phyloP scores from a whole-genome alignment of 441 rosid species.

The Gossypium davidsonii region DNA sequence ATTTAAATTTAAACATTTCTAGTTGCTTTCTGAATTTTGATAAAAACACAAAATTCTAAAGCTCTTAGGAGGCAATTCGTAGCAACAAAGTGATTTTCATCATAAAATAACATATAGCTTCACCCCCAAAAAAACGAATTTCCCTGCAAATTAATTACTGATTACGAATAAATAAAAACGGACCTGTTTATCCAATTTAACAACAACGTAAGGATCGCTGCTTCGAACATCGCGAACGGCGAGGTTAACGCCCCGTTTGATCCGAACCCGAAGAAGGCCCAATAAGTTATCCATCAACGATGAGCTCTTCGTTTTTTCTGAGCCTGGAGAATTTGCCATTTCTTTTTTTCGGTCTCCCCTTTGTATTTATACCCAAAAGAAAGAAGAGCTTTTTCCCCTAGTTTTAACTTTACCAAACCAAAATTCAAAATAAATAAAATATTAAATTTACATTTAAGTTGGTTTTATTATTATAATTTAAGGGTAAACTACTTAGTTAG shows the following conservation, averaged over 20 bases:
- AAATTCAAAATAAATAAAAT: background rate
- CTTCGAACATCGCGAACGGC: constrained; percentile 86
- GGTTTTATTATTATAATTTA: too few species aligned
- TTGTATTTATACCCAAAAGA: background rate
- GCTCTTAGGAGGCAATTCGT: background rate
- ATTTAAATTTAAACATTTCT: too few species aligned
- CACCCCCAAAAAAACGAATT: background rate
- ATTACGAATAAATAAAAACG: background rate
- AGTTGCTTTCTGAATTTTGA: background rate
- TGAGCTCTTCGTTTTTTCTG: constrained; percentile 12
- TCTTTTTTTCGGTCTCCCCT: background rate
- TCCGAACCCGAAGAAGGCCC: constrained; percentile 72
- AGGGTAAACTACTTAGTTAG: too few species aligned
- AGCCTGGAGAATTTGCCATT: constrained; percentile 11
- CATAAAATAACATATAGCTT: background rate
- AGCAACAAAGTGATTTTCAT: background rate
- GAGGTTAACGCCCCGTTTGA: constrained; percentile 75
- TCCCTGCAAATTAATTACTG: background rate
- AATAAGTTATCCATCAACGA: constrained; percentile 59
- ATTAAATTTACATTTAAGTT: too few species aligned
- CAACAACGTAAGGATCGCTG: constrained; percentile 86
- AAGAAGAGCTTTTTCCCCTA: too few species aligned
- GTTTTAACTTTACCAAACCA: background rate
- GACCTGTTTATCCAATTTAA: constrained; percentile 80
- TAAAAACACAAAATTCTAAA: background rate